These are phyloP conservation scores for Fusarium sp. DNA, from an alignment of 2,329 filamentous ascomycete species.

Conservation along the genomic window DNA sequence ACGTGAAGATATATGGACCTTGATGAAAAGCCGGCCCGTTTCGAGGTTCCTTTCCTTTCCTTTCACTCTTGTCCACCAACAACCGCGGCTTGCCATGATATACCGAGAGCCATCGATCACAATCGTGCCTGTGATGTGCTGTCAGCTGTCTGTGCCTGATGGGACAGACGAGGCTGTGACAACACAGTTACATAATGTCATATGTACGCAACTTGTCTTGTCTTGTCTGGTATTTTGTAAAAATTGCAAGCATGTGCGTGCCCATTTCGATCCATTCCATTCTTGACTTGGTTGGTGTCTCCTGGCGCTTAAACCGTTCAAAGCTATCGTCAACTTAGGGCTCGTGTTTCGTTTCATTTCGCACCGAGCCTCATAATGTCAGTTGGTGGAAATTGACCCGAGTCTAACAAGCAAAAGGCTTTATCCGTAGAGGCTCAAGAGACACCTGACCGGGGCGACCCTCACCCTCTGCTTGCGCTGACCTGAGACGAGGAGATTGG, in stretches of 20 bases:
- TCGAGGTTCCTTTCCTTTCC: constrained; percentile 17
- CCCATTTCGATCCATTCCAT: constrained; percentile 20
- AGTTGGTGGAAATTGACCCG: constrained; percentile 22
- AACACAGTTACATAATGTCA: constrained; percentile 16
- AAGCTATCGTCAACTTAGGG: constrained; percentile 8
- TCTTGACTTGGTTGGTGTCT: constrained; percentile 2
- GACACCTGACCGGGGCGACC: constrained; percentile 28
- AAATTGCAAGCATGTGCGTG: constrained; percentile 32
- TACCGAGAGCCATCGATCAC: constrained; percentile 32
- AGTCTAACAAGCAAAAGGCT: background rate
- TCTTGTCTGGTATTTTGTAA: constrained; percentile 20
- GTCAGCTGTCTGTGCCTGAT: constrained; percentile 2
- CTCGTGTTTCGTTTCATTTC: constrained; percentile 25
- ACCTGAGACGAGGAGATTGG: constrained; percentile 45
- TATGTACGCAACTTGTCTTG: constrained; percentile 20
- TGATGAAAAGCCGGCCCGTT: constrained; percentile 33
- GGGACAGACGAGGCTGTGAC: constrained; percentile 13
- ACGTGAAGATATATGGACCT: constrained; percentile 33
- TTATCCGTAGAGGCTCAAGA: constrained; percentile 17
- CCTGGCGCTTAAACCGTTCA: constrained; percentile 14
- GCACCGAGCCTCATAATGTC: constrained; percentile 13
- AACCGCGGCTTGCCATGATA: constrained; percentile 41
- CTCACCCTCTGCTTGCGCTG: constrained; percentile 34
- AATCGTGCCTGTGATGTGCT: constrained; percentile 7
- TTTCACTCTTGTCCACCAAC: constrained; percentile 19